Base-by-base conservation (phyloP, 805 yeast genomes). In the Debaryomyces castellii region DNA sequence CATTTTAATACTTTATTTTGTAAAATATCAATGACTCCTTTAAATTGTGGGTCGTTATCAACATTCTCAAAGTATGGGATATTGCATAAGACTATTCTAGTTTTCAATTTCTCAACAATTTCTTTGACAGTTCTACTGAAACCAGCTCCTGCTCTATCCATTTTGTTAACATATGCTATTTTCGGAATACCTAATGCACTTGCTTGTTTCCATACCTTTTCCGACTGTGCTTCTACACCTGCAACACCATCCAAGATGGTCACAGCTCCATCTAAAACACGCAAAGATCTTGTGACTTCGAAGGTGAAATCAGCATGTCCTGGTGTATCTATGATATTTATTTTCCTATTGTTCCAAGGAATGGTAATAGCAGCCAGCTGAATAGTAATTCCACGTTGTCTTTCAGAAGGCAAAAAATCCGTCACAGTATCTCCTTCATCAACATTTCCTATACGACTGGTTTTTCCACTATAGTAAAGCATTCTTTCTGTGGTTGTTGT, bases 301-400 rank as follows among this genome's bases (percentile, higher is more conserved):
- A 91, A 94, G 0, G 95, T 87, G 63, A 94, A 94, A 66, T 94
- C 99, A 0, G 96, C 97, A 66, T 94, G 99, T 0, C 99, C 99
- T 0, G 99, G 99, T 0, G 99, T 94, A 63, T 94, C 99, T 20
- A 94, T 90, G 46, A 94, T 73, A 63, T 94, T 94, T 57, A 94
- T 82, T 52, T 81, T 82, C 58, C 81, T 79, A 40, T 73, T 70
- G 48, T 80, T 81, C 98, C 98, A 94, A 23, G 89, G 85, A 41
- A 94, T 78, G 0, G 97, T 81, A 30, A 92, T 90, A 0, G 98
- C 97, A 0, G 99, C 99, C 62, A 92, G 86, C 61, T 91, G 97
- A 57, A 94, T 94, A 0, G 99, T 92, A 52, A 94, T 94, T 2
- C 99, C 99, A 51, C 99, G 74, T 47, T 85, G 85, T 36, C 97